Base-by-base conservation (phyloP, 495 filamentous ascomycete genomes). In the Corynascus novoguineensis region DNA sequence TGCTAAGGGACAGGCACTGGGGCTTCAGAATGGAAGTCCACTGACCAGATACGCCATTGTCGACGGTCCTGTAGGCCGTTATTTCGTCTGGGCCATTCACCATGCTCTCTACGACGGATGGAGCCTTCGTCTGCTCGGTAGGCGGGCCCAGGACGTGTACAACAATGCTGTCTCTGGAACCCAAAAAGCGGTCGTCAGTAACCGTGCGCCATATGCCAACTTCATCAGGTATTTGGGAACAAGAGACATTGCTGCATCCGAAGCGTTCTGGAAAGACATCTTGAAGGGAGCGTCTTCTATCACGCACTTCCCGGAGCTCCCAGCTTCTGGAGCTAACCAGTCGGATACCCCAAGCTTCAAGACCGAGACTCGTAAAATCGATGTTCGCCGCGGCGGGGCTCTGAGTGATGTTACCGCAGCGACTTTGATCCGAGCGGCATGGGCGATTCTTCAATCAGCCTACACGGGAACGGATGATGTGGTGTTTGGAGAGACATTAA, bases 31-130 rank as follows among this genome's bases (percentile, higher is more conserved):
- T 28, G 65, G 65, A 1, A 57, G 53, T 4, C 11, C 37, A 2
- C 58, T 74, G 1, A 59, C 65, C 17, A 38, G 62, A 11, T 68
- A 62, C 22, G 54, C 67, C 4, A 56, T 72, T 10, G 50, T 67
- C 21, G 44, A 62, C 2, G 52, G 32, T 0, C 17, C 5, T 17
- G 22, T 0, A 11, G 34, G 14, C 8, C 37, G 11, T 19, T 8
- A 44, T 45, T 80, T 85, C 64, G 70, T 83, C 4, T 81, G 76
- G 77, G 82, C 80, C 15, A 72, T 82, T 6, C 83, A 87, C 55
- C 84, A 88, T 60, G 77, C 80, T 1, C 63, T 87, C 5, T 88
- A 85, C 61, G 85, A 88, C 56, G 83, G 82, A 25, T 87, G 82
- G 82, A 81, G 75, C 11, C 66, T 80, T 41, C 67, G 70, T 3